Evolutionary conservation across 192 early-diverging fungal species (phyloP).

Genomic region (Funneliformis geosporum): DNA sequence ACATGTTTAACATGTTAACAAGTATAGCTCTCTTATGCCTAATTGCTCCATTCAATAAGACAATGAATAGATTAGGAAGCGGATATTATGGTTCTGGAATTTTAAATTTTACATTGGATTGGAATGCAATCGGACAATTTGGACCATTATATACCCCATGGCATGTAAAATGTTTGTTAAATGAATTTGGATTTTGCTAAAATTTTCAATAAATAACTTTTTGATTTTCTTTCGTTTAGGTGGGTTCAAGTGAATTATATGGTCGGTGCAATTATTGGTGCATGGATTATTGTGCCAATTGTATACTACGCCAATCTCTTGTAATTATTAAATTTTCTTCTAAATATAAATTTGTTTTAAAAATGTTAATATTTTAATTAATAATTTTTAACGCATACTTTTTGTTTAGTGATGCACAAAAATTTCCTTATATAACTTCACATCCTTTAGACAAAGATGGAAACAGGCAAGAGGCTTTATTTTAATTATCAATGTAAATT

Average conservation of each 20-base stretch:
- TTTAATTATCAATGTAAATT: neutral
- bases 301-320: conserved; percentile 7
- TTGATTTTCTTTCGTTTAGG: conserved; percentile 21
- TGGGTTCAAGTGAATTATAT: conserved; percentile 69
- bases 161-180: conserved; percentile 57
- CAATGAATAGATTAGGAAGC: conserved; percentile 43
- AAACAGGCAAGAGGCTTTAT: neutral
- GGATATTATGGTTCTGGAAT: conserved; percentile 68
- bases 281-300: conserved; percentile 11
- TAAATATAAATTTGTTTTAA: neutral
- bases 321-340: too few species aligned
- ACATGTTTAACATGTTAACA: conserved; percentile 36
- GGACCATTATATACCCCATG: conserved; percentile 70
- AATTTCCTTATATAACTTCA: neutral
- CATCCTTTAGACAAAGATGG: conserved; percentile 13
- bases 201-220: neutral
- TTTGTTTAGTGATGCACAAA: conserved; percentile 1
- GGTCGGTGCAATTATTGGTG: conserved; percentile 56
- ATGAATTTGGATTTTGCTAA: conserved; percentile 20
- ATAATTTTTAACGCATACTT: neutral
- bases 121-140: conserved; percentile 59
- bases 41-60: conserved; percentile 37
- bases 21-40: conserved; percentile 44
- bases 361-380: neutral
- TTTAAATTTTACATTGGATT: conserved; percentile 72